A percentile compares a stretch with the other conserved stretches of the same genome.
Evolutionary conservation across 768 basidiomycete species (phyloP).

Genomic region (Lactarius psammicola): DNA sequence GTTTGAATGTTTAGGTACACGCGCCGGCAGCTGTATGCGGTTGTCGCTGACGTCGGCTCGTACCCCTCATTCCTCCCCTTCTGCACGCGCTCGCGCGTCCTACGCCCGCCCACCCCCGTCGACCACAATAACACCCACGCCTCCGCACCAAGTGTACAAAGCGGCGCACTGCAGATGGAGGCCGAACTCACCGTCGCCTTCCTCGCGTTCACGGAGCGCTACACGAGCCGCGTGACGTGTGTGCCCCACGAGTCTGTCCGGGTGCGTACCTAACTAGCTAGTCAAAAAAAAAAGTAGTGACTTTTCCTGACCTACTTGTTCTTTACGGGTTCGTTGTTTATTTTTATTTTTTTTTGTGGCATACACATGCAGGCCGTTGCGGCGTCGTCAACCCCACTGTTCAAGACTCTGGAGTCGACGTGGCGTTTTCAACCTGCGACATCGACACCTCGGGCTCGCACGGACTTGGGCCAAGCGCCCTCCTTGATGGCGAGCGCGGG

Average conservation of each 20-base stretch:
- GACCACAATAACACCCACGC: slow-evolving; percentile 13
- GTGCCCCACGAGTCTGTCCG: slow-evolving; percentile 74
- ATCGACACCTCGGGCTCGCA: slow-evolving; percentile 43
- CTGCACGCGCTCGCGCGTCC: slow-evolving; percentile 70
- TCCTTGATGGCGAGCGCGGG: not conserved
- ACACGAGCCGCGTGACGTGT: slow-evolving; percentile 81
- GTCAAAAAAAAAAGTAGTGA: slow-evolving; percentile 1
- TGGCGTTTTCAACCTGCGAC: slow-evolving; percentile 70
- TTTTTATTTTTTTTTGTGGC: not conserved
- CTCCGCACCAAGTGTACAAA: slow-evolving; percentile 28
- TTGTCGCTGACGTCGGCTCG: slow-evolving; percentile 85
- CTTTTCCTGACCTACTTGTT: not conserved
- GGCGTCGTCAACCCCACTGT: slow-evolving; percentile 67
- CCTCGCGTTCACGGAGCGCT: slow-evolving; percentile 82
- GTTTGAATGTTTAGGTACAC: slow-evolving; percentile 57
- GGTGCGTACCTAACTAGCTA: slow-evolving; percentile 45
- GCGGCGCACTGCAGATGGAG: slow-evolving; percentile 50
- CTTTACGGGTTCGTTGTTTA: not conserved
- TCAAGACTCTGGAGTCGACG: slow-evolving; percentile 64
- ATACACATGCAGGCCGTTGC: slow-evolving; percentile 55
- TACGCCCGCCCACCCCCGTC: slow-evolving; percentile 39
- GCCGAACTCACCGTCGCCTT: slow-evolving; percentile 90
- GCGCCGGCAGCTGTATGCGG: slow-evolving; percentile 71
- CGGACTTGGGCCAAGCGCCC: slow-evolving; percentile 30
- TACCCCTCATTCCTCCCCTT: slow-evolving; percentile 90